Base-by-base conservation (phyloP, 192 early-diverging fungal species). In the Backusella westeae region DNA sequence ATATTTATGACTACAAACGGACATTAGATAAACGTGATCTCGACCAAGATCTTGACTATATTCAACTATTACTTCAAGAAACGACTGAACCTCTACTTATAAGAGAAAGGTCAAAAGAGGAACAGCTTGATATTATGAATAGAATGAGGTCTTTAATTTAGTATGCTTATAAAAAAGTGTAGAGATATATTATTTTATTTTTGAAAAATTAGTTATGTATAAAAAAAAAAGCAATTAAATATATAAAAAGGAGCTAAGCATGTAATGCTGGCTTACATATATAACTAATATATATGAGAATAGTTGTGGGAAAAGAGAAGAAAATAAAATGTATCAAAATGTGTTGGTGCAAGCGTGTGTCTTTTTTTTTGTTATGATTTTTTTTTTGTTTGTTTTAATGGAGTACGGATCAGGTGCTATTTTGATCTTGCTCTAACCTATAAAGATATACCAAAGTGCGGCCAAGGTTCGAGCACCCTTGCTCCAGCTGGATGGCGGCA, bases 401-500 rank as follows among this genome's bases (percentile, higher is more conserved):
- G n/a, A 8, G 9, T 59, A 23, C 10, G 56, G 23, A 69, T 69
- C 38, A 69, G 38, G 21, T 69, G 34, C n/a, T 69, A 38, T 17
- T 69, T 23, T 21, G 36, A 23, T 71, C 70, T 73, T 59, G 59
- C n/a, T 67, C 35, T 29, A 75, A 35, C 42, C 41, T 36, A 46
- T 75, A 44, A 10, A 75, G 23, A n/a, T 26, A 41, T 34, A 41
- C 41, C 7, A 44, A 44, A 34, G 74, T 44, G 6, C 59, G 36
- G 8, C 36, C 26, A 44, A 75, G 56, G 26, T 75, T 75, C 5
- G 74, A 65, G 8, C 39, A 65, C 9, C 59, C 74, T 66, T 75
- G 74, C 34, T 75, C 74, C 29, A 75, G 23, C 32, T 75, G 74
- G 3, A 75, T 65, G 17, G 74, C 74, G 4, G 35, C 63, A 67